Evolutionary conservation across 2,329 filamentous ascomycete genomes (phyloP), one percentile per base, ranked within the genome.

Genomic region (Sclerotinia glacialis): DNA sequence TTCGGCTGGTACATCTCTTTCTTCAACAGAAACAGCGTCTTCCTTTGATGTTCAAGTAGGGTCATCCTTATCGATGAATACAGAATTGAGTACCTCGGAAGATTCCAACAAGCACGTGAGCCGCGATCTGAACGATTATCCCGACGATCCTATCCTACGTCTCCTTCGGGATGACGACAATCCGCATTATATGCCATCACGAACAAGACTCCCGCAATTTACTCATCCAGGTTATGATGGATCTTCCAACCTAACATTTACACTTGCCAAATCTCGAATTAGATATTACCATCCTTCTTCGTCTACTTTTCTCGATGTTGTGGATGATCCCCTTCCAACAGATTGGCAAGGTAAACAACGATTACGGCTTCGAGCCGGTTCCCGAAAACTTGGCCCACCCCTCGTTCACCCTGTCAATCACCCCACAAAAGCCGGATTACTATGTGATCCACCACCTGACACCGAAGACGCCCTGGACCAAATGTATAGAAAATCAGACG

Each of bases 221-320:
- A 80, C 83, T 2, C 86, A 89, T 70, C 78, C 72, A 0, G 81
- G 81, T 1, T 80, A 83, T 60, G 78, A 81, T 55, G 79, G 78
- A 9, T 76, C 77, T 0, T 75, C 77, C 1, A 74, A 73, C 5
- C 74, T 77, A 18, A 77, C 81, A 5, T 83, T 84, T 60, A 83
- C 83, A 7, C 78, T 86, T 12, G 80, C 81, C 47, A 81, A 83
- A 64, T 86, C 83, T 14, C 82, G 83, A 53, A 76, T 86, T 54
- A 80, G 83, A 31, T 79, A 81, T 3, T 90, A 90, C 73, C 80
- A 84, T 61, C 74, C 79, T 16, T 78, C 80, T 2, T 82, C 81
- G 68, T 79, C 79, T 28, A 80, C 86, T 0, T 89, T 86, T 71
- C 64, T 89, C 6, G 87, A 90, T 70, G 74, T 90, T 0, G 82